Evolutionary conservation across 495 filamentous ascomycete genomes (phyloP).

Genomic region (Bryoglossum gracile): DNA sequence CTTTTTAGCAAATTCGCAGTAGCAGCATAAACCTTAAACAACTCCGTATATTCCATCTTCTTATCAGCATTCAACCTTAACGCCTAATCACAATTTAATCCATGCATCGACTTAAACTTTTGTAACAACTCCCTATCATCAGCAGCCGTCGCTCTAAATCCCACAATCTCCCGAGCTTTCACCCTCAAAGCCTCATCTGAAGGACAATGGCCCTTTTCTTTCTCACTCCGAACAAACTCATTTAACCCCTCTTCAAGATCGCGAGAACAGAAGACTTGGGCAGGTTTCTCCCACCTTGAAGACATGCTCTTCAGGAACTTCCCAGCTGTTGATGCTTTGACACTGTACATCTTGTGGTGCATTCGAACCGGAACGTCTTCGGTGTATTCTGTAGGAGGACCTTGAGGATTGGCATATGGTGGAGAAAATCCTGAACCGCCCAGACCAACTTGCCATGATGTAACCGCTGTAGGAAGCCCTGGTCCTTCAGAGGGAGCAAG

Average conservation of each 20-base stretch:
- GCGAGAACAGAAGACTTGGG: conserved; percentile 43
- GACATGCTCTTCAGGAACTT: conserved; percentile 32
- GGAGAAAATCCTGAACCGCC: conserved; percentile 45
- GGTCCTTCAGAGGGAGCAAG: conserved; percentile 41
- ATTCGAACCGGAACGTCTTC: conserved; percentile 27
- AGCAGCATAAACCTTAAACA: conserved; percentile 11
- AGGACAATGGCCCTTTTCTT: conserved; percentile 29
- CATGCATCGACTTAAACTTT: conserved; percentile 36
- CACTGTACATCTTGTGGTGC: conserved; percentile 29
- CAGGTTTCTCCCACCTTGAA: conserved; percentile 32
- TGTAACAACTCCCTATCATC: conserved; percentile 41
- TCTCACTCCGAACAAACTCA: conserved; percentile 32
- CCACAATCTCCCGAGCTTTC: conserved; percentile 37
- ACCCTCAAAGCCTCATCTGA: conserved; percentile 32
- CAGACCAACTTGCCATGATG: conserved; percentile 32
- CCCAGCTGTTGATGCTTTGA: conserved; percentile 33
- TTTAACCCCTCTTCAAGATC: conserved; percentile 42
- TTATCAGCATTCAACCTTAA: background rate
- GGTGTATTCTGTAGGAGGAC: conserved; percentile 26
- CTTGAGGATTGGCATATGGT: conserved; percentile 25
- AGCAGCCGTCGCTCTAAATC: conserved; percentile 34
- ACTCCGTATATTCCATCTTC: conserved; percentile 13
- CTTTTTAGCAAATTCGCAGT: conserved; percentile 15
- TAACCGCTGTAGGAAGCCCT: conserved; percentile 30
- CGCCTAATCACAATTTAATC: too few relatives aligned